Evolutionary conservation across 1,284 basidiomycete genomes (phyloP).

Genomic region (Phenoliferia sp.): DNA sequence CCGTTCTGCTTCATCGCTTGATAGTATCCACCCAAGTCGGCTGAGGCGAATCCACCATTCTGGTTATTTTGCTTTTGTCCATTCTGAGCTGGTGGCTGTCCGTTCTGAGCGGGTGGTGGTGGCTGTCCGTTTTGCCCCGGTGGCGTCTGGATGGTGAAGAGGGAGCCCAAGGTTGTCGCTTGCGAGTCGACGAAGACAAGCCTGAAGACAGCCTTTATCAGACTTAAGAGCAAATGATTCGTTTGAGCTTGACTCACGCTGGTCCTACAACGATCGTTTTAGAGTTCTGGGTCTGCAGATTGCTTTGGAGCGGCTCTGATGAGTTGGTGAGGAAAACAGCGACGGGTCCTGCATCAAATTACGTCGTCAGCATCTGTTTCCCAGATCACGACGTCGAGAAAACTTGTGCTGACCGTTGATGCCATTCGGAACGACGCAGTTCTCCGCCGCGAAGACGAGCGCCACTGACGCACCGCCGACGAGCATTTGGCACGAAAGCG

Average conservation of each 20-base stretch:
- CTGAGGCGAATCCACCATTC: no score
- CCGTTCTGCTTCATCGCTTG: no score
- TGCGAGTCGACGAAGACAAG: no score
- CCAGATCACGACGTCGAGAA: neutral
- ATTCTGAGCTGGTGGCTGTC: no score
- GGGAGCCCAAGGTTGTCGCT: no score
- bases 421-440: slow-evolving; percentile 56
- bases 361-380: neutral
- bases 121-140: no score
- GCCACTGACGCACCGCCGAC: slow-evolving; percentile 57
- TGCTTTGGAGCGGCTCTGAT: slow-evolving; percentile 55
- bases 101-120: no score
- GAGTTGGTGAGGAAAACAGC: slow-evolving; percentile 65
- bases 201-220: no score
- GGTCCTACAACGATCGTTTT: slow-evolving; percentile 64
- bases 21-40: no score
- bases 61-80: no score
- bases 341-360: slow-evolving; percentile 48
- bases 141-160: no score
- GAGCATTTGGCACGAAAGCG: slow-evolving; percentile 69
- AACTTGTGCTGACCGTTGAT: neutral
- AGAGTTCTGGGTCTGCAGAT: slow-evolving; percentile 58
- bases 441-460: slow-evolving; percentile 55
- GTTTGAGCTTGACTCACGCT: slow-evolving; percentile 13
- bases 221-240: no score